These are phyloP conservation scores for Aspergillus tamarii DNA, from an alignment of 2,329 filamentous ascomycete species.

Conservation along the genomic window DNA sequence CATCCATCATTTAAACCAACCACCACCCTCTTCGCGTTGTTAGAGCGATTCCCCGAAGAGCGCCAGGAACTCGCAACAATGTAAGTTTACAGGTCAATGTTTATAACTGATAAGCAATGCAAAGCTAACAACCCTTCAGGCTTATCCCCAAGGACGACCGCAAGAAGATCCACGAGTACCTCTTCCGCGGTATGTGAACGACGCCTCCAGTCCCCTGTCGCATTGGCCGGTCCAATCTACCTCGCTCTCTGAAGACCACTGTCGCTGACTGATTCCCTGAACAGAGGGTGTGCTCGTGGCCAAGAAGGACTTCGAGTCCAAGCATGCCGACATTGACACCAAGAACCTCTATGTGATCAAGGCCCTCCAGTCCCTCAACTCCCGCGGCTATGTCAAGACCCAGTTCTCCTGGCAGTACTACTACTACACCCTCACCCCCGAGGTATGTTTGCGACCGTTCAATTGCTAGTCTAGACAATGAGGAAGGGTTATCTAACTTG, in stretches of 20 bases:
- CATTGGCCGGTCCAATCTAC: neutral
- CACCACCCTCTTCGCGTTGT: conserved; percentile 47
- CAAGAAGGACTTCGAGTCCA: conserved; percentile 99
- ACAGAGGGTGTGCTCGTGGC: conserved; percentile 85
- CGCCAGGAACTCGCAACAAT: conserved; percentile 59
- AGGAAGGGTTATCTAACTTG: conserved; percentile 7
- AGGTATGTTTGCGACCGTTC: conserved; percentile 45
- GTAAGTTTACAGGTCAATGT: conserved; percentile 34
- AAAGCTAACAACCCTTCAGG: conserved; percentile 54
- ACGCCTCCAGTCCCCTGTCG: conserved; percentile 23
- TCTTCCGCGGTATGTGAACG: conserved; percentile 77
- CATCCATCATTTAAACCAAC: conserved; percentile 40
- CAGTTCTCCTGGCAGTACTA: conserved; percentile 99
- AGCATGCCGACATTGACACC: conserved; percentile 98
- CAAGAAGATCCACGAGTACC: conserved; percentile 99
- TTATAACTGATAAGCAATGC: conserved; percentile 5
- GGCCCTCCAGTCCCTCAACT: conserved; percentile 97
- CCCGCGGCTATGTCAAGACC: conserved; percentile 98
- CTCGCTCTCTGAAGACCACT: conserved; percentile 15
- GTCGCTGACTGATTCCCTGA: conserved; percentile 24
- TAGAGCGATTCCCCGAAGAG: conserved; percentile 58
- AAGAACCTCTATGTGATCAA: conserved; percentile 99
- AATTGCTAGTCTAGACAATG: neutral
- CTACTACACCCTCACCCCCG: conserved; percentile 99
- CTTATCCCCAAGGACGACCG: conserved; percentile 99